Evolutionary conservation across 805 yeast species (phyloP).

Genomic region (Candida stauntonica): DNA sequence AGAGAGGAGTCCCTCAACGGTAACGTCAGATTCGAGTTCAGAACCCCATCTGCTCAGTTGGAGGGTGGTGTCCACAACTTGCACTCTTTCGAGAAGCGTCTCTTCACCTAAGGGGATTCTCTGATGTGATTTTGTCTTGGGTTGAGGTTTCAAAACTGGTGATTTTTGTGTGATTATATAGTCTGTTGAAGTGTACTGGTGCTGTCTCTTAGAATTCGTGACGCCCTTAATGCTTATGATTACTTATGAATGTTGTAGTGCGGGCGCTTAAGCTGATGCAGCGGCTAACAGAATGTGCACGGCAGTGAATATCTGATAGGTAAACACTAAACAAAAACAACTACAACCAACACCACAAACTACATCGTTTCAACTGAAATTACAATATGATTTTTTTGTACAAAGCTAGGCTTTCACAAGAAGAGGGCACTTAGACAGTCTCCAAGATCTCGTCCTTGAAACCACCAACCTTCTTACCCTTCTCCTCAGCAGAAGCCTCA

Average conservation of each 20-base stretch:
- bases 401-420: conserved; percentile 9
- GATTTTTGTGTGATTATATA: not conserved
- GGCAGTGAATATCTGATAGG: too few relatives aligned
- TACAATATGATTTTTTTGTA: conserved; percentile 14
- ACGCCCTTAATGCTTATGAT: too few relatives aligned
- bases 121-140: not conserved
- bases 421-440: conserved; percentile 61
- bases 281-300: too few relatives aligned
- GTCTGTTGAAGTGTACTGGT: not conserved
- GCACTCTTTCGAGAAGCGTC: conserved; percentile 95
- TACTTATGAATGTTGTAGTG: too few relatives aligned
- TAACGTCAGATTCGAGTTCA: conserved; percentile 85
- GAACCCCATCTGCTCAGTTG: conserved; percentile 97
- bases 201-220: too few relatives aligned
- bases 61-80: conserved; percentile 98
- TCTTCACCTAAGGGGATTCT: conserved; percentile 48
- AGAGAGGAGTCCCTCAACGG: conserved; percentile 62
- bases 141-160: not conserved
- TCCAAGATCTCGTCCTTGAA: conserved; percentile 99
- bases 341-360: not conserved
- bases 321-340: too few relatives aligned
- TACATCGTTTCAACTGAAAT: conserved; percentile 1
- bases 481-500: conserved; percentile 89
- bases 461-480: conserved; percentile 96
- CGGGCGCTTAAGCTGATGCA: too few relatives aligned